A percentile compares a stretch with the other conserved stretches of the same genome.
Evolutionary conservation across 345 rosid genomes (phyloP).

Genomic region (Eucalyptus globulus): DNA sequence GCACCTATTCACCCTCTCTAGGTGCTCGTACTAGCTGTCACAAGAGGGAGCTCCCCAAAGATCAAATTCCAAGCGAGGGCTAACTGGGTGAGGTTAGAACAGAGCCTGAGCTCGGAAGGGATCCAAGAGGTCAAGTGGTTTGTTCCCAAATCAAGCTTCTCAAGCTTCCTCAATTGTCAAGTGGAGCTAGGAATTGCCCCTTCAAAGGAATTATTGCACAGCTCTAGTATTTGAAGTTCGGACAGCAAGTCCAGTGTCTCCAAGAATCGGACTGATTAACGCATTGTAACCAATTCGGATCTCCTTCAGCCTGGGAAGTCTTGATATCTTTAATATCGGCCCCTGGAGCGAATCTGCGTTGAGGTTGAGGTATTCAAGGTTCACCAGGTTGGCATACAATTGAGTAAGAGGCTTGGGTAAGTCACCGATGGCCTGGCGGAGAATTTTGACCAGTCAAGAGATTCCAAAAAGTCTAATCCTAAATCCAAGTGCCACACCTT

Average conservation of each 20-base stretch:
- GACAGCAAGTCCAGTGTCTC: slow-evolving; percentile 12
- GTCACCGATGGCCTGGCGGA: slow-evolving; percentile 25
- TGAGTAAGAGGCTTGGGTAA: slow-evolving; percentile 22
- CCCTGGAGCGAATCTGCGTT: too few relatives aligned
- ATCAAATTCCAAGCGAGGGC: slow-evolving; percentile 37
- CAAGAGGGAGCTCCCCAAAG: slow-evolving; percentile 23
- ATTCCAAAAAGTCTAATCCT: slow-evolving; percentile 32
- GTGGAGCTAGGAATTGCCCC: slow-evolving; percentile 41
- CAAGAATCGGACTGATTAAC: slow-evolving; percentile 30
- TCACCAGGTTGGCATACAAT: neutral
- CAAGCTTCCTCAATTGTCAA: slow-evolving; percentile 30
- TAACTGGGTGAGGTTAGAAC: slow-evolving; percentile 33
- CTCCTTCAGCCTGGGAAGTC: neutral
- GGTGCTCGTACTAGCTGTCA: too few relatives aligned
- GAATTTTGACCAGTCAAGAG: slow-evolving; percentile 43
- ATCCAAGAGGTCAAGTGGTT: slow-evolving; percentile 31
- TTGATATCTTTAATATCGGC: too few relatives aligned
- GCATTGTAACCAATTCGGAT: slow-evolving; percentile 15
- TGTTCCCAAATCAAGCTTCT: slow-evolving; percentile 14
- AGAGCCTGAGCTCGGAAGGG: slow-evolving; percentile 45
- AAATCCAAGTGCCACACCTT: slow-evolving; percentile 37
- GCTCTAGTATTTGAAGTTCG: slow-evolving; percentile 17
- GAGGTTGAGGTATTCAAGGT: neutral
- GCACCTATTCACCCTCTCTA: too few relatives aligned
- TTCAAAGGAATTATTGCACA: slow-evolving; percentile 19